Percentiles rank a stretch among this genome's conserved stretches.
phyloP scores from a whole-genome alignment of 306 rosid species.

The Cucumis melo region DNA sequence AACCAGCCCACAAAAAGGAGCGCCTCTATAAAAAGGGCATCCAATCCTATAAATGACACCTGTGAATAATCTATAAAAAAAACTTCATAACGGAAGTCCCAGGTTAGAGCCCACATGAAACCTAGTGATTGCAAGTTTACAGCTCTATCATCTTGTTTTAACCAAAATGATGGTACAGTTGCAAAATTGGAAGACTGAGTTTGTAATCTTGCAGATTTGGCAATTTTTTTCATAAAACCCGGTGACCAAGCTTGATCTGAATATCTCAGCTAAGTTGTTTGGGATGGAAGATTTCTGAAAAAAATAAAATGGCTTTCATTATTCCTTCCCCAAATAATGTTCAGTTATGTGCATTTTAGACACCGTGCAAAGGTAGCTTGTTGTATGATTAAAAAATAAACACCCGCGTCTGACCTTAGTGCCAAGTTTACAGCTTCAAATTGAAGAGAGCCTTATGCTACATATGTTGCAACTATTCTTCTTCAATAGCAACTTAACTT shows the following conservation, averaged over 20 bases:
- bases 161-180: neutral
- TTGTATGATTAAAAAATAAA: slow-evolving; percentile 26
- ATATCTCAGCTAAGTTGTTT: neutral
- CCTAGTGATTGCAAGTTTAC: too few species aligned
- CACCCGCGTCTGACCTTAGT: slow-evolving; percentile 63
- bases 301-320: neutral
- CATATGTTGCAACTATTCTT: neutral
- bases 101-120: too few species aligned
- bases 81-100: too few species aligned
- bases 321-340: slow-evolving; percentile 30
- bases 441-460: neutral
- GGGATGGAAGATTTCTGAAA: neutral
- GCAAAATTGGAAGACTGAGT: neutral
- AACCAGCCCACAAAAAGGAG: too few species aligned
- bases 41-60: too few species aligned
- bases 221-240: neutral
- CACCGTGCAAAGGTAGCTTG: slow-evolving; percentile 59
- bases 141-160: neutral
- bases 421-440: slow-evolving; percentile 7
- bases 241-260: neutral
- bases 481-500: too few species aligned
- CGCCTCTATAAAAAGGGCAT: too few species aligned
- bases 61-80: too few species aligned
- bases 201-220: neutral
- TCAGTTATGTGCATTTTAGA: slow-evolving; percentile 15